A percentile compares a stretch with the other conserved stretches of the same genome.
Evolutionary conservation across 129 eudicot genomes (phyloP).

Genomic region (Pulicaria dysenterica): DNA sequence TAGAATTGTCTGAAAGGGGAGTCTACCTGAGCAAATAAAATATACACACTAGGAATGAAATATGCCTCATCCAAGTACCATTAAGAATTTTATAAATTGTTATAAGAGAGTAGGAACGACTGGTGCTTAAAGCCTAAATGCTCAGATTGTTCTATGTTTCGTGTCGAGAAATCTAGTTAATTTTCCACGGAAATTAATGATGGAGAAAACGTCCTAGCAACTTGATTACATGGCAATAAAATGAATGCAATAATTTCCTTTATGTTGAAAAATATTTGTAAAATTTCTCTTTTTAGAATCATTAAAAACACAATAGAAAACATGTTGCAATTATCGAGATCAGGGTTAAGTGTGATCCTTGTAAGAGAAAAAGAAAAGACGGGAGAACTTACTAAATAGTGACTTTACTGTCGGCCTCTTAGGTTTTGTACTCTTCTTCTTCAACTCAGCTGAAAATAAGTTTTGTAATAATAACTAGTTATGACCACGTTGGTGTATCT

Average conservation of each 20-base stretch:
- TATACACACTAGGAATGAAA: too few species aligned
- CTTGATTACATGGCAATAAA: too few species aligned
- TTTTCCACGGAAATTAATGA: too few species aligned
- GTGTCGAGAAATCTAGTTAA: too few species aligned
- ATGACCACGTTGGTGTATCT: constrained; percentile 10
- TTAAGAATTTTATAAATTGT: neutral
- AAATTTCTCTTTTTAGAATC: too few species aligned
- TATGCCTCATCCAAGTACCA: constrained; percentile 3
- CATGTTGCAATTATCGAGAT: too few species aligned
- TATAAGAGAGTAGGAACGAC: neutral
- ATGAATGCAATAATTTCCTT: too few species aligned
- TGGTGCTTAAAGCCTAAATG: neutral
- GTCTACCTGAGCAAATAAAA: neutral
- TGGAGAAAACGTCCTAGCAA: too few species aligned
- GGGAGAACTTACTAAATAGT: constrained; percentile 75
- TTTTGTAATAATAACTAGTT: neutral
- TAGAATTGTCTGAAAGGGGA: neutral
- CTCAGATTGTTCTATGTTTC: too few species aligned
- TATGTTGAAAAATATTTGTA: too few species aligned
- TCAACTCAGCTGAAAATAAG: constrained; percentile 74
- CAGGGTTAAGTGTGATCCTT: too few species aligned
- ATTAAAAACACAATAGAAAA: too few species aligned
- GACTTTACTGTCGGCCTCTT: constrained; percentile 97
- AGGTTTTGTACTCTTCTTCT: constrained; percentile 88
- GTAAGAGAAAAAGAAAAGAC: constrained; percentile 23